Evolutionary conservation across 108 stramenopile species (phyloP).

Genomic region (Mediolabrus comicus): DNA sequence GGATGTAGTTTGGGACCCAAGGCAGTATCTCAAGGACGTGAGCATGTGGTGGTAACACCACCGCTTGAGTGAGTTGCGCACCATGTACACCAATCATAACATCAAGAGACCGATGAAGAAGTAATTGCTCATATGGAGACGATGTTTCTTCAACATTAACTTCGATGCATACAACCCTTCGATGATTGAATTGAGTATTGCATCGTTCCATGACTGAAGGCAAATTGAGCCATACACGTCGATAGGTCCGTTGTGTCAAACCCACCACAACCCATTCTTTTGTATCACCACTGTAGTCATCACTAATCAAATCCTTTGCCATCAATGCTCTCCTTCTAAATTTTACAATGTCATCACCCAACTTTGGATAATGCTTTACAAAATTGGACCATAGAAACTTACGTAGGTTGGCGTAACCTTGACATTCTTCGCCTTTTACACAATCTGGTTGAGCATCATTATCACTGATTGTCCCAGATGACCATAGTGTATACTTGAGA

Average conservation of each 20-base stretch:
- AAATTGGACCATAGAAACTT: slow-evolving; percentile 23
- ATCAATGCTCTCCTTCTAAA: slow-evolving; percentile 8
- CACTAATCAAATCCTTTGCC: slow-evolving; percentile 5
- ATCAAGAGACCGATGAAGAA: slow-evolving; percentile 54
- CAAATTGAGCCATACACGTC: slow-evolving; percentile 26
- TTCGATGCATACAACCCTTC: slow-evolving; percentile 42
- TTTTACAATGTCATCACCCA: slow-evolving; percentile 11
- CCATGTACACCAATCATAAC: slow-evolving; percentile 38
- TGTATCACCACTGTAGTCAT: slow-evolving; percentile 17
- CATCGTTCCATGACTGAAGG: slow-evolving; percentile 28
- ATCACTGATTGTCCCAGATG: neutral
- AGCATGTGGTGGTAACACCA: slow-evolving; percentile 44
- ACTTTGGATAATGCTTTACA: slow-evolving; percentile 24
- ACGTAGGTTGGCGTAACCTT: slow-evolving; percentile 25
- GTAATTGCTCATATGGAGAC: slow-evolving; percentile 39
- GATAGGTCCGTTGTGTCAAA: slow-evolving; percentile 20
- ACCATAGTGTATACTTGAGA: slow-evolving; percentile 41
- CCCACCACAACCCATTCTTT: slow-evolving; percentile 31
- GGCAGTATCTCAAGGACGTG: slow-evolving; percentile 54
- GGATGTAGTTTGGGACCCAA: slow-evolving; percentile 45
- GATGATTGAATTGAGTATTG: slow-evolving; percentile 16
- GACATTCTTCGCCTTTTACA: slow-evolving; percentile 1
- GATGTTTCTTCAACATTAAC: slow-evolving; percentile 53
- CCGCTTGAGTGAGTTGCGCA: slow-evolving; percentile 50
- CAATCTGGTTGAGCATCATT: neutral